These are phyloP conservation scores for Vigna unguiculata DNA, from an alignment of 306 rosid species.

Conservation along the genomic window DNA sequence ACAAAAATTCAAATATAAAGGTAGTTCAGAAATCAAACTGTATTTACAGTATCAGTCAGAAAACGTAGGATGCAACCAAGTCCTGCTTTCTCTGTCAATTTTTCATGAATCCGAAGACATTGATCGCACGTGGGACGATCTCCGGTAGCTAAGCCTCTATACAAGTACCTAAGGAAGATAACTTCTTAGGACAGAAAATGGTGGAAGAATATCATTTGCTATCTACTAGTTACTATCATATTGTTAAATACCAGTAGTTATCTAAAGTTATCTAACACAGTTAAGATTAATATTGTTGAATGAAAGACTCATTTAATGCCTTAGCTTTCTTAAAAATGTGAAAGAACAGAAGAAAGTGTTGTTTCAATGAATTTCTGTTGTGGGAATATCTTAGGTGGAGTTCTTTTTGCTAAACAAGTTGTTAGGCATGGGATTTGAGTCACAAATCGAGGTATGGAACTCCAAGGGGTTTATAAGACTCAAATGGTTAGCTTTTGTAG, in stretches of 20 bases:
- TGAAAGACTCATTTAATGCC: not conserved
- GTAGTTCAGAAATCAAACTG: slow-evolving; percentile 61
- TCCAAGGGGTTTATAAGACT: too few species aligned
- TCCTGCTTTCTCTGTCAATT: slow-evolving; percentile 90
- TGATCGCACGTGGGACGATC: slow-evolving; percentile 98
- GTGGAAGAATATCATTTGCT: slow-evolving; percentile 6
- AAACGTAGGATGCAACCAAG: slow-evolving; percentile 91
- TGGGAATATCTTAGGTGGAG: not conserved
- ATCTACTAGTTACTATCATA: slow-evolving; percentile 27
- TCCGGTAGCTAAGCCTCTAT: slow-evolving; percentile 92
- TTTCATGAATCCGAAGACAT: slow-evolving; percentile 91
- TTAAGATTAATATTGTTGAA: not conserved
- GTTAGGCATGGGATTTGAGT: not conserved
- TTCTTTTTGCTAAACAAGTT: slow-evolving; percentile 8
- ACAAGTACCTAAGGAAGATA: slow-evolving; percentile 75
- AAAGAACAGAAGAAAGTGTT: not conserved
- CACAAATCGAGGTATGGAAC: too few species aligned
- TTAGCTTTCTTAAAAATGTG: slow-evolving; percentile 1
- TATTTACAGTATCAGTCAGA: slow-evolving; percentile 85
- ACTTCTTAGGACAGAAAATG: slow-evolving; percentile 24
- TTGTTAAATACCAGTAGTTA: slow-evolving; percentile 19
- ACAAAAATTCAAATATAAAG: slow-evolving; percentile 5
- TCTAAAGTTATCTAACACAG: slow-evolving; percentile 30
- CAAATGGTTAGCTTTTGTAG: too few species aligned
- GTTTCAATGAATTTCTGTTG: not conserved